Evolutionary conservation across 371 early-diverging fungal genomes (phyloP), one percentile per base, ranked within the genome.

Genomic region (Mortierella sp.): DNA sequence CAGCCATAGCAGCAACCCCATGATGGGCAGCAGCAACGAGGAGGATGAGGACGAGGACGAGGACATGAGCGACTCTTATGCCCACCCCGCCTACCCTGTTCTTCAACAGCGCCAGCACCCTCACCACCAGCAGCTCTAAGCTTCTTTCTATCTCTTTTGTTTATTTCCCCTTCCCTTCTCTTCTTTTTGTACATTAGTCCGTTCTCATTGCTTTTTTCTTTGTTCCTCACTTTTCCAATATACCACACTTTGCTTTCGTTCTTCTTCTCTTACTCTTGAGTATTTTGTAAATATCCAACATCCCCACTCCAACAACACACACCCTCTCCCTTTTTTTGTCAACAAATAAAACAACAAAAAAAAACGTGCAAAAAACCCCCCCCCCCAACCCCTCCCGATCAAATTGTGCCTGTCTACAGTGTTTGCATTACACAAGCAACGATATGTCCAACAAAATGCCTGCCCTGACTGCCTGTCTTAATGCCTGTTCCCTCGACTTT

Each of bases 31-130:
- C 38, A 79, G 74, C 74, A 79, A 72, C 76, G 74, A 83, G 43
- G 79, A 83, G 16, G 83, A 78, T 10, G 77, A 82, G 46, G 83
- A 79, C 46, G 83, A 82, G 32, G 83, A 83, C 4, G 79, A 76
- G 27, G 83, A 83, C 1, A 70, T 79, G 74, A 79, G 76, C 71
- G 83, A 79, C 55, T 75, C 73, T 3, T 68, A 68, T 68, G 68
- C 32, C 29, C 63, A 21, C 1, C 2, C 68, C 21, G 8, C 68
- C 43, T 68, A 68, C 18, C 68, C 68, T 41, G 41, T 75, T 58
- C 55, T 71, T 55, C 70, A 35, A 58, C 51, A 46, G 32, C 54
- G 48, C 55, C 71, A 75, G 55, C 73, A 72, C 54, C 73, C 38
- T 51, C 44, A 55, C 12, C 54, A 48, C 72, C 72, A 48, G 27